Evolutionary conservation across 164 flowering plant genomes (phyloP), one percentile per base, ranked within the genome.

Genomic region (Sedum album): DNA sequence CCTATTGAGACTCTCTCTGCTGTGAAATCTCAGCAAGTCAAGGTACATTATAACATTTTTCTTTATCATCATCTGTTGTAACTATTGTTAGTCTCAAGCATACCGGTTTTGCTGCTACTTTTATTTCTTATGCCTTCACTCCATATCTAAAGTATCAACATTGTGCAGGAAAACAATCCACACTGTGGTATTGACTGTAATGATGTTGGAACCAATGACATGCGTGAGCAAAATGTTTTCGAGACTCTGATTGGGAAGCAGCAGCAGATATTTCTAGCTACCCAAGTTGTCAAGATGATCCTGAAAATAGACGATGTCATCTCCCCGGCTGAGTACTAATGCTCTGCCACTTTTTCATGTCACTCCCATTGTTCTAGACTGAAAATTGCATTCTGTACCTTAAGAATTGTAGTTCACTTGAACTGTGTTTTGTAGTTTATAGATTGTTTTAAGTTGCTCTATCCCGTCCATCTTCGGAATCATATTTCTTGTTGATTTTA

Each of bases 1-100:
- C 94, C 97, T 14, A 94, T 94, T 74, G 97, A 92, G 73, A 94
- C 97, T 46, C 77, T 94, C 21, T 85, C 97, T 60, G 96, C 93
- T 1, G 97, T 94, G 61, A 94, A 92, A 74, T 76, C 91, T 76
- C 99, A 94, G 84, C 99, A 94, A 76, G 80, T 90, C 66, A 91
- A 91, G 95, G 99, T 91, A 73, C 66, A 46, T 15, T 38, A 23
- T 5, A 64, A 20, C 25, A 21, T 55, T 31, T 8, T 4, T 55
- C n/a, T n/a, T n/a, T n/a, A n/a, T n/a, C n/a, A n/a, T n/a, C n/a
- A n/a, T n/a, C n/a, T n/a, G n/a, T n/a, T n/a, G n/a, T n/a, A n/a
- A n/a, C n/a, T n/a, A n/a, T n/a, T n/a, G n/a, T n/a, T n/a, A n/a
- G n/a, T n/a, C n/a, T n/a, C n/a, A n/a, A n/a, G n/a, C n/a, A n/a